Conservation (phyloP, 441 rosid species). For the Flueggea neowawraea region DNA sequence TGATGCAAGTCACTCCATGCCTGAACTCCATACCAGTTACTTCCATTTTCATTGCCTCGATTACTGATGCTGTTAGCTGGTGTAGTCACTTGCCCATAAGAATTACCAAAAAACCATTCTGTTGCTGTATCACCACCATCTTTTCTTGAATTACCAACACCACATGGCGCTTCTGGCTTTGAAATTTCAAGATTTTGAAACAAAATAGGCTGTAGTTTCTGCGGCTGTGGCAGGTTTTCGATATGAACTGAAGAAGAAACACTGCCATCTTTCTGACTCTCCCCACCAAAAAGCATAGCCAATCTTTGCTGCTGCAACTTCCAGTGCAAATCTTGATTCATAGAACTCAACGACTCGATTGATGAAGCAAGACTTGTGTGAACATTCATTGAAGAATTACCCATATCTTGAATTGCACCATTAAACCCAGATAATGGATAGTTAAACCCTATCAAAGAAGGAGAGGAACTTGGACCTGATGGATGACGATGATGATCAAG, state of each 20-base stretch:
- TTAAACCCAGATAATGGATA: constrained; percentile 33
- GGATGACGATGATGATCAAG: constrained; percentile 28
- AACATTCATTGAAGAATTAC: constrained; percentile 38
- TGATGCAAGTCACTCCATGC: constrained; percentile 73
- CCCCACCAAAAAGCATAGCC: constrained; percentile 55
- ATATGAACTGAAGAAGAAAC: constrained; percentile 28
- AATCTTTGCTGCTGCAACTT: constrained; percentile 92
- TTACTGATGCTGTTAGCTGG: constrained; percentile 31
- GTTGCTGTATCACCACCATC: constrained; percentile 40
- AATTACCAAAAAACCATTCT: constrained; percentile 90
- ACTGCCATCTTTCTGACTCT: constrained; percentile 29
- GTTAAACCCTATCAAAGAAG: constrained; percentile 50
- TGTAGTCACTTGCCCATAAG: constrained; percentile 39
- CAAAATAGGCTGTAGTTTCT: constrained; percentile 68
- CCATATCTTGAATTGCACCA: constrained; percentile 38
- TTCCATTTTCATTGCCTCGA: constrained; percentile 28
- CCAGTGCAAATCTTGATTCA: constrained; percentile 98
- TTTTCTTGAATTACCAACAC: constrained; percentile 39
- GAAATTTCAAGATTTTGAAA: constrained; percentile 62
- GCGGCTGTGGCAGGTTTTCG: constrained; percentile 26
- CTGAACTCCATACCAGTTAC: constrained; percentile 58
- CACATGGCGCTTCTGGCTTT: constrained; percentile 25
- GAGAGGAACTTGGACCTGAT: constrained; percentile 27
- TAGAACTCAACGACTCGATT: constrained; percentile 80
- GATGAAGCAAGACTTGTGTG: constrained; percentile 65